phyloP scores from a whole-genome alignment of 2,329 filamentous ascomycete genomes.

The Epicoccum nigrum region DNA sequence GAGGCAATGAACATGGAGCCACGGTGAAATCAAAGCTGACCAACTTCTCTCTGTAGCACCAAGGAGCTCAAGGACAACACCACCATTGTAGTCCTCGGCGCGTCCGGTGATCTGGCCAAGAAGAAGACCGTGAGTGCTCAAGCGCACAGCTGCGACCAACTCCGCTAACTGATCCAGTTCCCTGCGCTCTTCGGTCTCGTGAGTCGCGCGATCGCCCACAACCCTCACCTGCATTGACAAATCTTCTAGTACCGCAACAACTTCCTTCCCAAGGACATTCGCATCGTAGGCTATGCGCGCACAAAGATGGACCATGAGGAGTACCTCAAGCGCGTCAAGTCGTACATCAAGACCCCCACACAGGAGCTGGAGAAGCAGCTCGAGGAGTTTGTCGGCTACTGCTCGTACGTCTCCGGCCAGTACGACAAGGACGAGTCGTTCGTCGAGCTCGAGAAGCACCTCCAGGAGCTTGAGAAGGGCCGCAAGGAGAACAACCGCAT shows the following conservation, averaged over 20 bases:
- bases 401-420: constrained; percentile 94
- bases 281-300: constrained; percentile 97
- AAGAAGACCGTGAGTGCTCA: constrained; percentile 87
- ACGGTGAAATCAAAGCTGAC: constrained; percentile 36
- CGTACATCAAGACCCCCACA: constrained; percentile 98
- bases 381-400: constrained; percentile 84
- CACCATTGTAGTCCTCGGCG: constrained; percentile 92
- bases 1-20: constrained; percentile 9
- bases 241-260: constrained; percentile 87
- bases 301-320: constrained; percentile 99
- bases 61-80: constrained; percentile 99
- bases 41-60: constrained; percentile 60
- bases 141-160: constrained; percentile 6
- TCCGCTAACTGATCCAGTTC: constrained; percentile 66
- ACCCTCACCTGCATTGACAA: constrained; percentile 25
- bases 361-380: constrained; percentile 97
- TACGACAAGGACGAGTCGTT: constrained; percentile 98
- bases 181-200: constrained; percentile 96
- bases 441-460: constrained; percentile 79
- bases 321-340: constrained; percentile 91
- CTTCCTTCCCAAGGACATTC: constrained; percentile 94
- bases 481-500: constrained; percentile 85
- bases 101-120: constrained; percentile 96
- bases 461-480: constrained; percentile 82
- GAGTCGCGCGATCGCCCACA: constrained; percentile 55